Conservation (phyloP, 257 asterid genomes). For the Jacaranda mimosifolia region DNA sequence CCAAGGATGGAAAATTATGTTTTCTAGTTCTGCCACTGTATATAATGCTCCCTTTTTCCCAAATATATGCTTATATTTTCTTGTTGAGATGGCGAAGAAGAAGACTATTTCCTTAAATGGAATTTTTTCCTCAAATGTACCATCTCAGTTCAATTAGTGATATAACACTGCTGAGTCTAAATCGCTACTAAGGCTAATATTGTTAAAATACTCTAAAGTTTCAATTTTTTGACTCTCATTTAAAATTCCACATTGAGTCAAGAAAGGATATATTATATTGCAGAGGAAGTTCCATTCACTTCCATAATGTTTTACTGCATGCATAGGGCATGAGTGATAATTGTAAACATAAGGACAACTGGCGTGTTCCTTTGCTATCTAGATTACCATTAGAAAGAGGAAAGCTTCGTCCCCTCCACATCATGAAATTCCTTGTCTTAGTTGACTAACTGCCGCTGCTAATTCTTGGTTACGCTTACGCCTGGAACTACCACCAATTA, state of each 20-base stretch:
- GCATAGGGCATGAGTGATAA: not conserved
- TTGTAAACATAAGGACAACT: not conserved
- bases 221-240: not conserved
- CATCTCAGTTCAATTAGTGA: not conserved
- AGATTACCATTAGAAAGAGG: not conserved
- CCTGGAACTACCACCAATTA: not conserved
- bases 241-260: not conserved
- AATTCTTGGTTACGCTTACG: not conserved
- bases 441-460: not conserved
- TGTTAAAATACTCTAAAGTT: not conserved
- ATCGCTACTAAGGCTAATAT: not conserved
- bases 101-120: not conserved
- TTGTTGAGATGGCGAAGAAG: not conserved
- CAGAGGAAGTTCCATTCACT: not conserved
- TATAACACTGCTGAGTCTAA: not conserved
- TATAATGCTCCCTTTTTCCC: not conserved
- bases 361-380: not conserved
- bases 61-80: not conserved
- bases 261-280: not conserved
- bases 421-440: not conserved
- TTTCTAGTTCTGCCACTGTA: constrained; percentile 16
- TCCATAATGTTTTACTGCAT: not conserved
- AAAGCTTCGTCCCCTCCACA: not conserved
- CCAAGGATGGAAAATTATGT: not conserved
- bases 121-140: not conserved